Evolutionary conservation across 2,329 filamentous ascomycete genomes (phyloP).

Genomic region (Coccinonectria pachysandricola): DNA sequence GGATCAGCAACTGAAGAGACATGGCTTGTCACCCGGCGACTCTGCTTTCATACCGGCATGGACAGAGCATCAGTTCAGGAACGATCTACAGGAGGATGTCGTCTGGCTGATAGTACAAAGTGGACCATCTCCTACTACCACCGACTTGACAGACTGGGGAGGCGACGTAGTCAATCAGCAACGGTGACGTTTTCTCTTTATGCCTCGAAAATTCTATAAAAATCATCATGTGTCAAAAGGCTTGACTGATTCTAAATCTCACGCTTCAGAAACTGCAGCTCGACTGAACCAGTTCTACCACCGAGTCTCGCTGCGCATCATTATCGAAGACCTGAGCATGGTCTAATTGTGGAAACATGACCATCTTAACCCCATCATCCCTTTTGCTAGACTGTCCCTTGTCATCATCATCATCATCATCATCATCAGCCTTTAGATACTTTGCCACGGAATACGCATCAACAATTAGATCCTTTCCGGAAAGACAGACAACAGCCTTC

Average conservation of each 20-base stretch:
- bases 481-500: slow-evolving; percentile 46
- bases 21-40: slow-evolving; percentile 51
- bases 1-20: slow-evolving; percentile 38
- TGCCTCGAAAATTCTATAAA: too few relatives aligned
- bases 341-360: slow-evolving; percentile 52
- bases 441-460: slow-evolving; percentile 46
- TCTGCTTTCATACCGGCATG: slow-evolving; percentile 61
- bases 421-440: slow-evolving; percentile 35
- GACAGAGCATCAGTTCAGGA: slow-evolving; percentile 61
- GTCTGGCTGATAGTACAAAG: slow-evolving; percentile 57
- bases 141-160: slow-evolving; percentile 54
- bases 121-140: slow-evolving; percentile 49
- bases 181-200: too few relatives aligned
- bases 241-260: neutral
- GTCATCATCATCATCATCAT: slow-evolving; percentile 8
- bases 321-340: slow-evolving; percentile 53
- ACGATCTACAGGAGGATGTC: slow-evolving; percentile 50
- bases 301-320: slow-evolving; percentile 14
- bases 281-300: slow-evolving; percentile 21
- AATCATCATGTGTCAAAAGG: too few relatives aligned
- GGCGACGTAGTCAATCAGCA: slow-evolving; percentile 27
- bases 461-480: slow-evolving; percentile 54
- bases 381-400: slow-evolving; percentile 1
- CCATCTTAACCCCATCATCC: slow-evolving; percentile 35
- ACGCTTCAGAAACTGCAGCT: slow-evolving; percentile 12